Evolutionary conservation across 1,139 yeast species (phyloP), one percentile per base, ranked within the genome.

Genomic region (Lodderomyces pseudojiufengensis): DNA sequence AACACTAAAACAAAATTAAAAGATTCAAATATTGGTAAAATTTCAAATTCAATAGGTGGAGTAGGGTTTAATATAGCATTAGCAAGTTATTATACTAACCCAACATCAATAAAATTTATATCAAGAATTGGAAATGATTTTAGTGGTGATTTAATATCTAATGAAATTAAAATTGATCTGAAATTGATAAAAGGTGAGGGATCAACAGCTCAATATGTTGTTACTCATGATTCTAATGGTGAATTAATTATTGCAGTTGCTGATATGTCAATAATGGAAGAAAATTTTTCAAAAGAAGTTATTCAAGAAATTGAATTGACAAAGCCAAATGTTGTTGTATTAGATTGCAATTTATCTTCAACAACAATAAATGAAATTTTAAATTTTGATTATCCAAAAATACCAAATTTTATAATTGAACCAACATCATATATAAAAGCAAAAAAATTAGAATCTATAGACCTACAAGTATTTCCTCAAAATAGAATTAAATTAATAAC

Each of bases 31-130:
- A 92, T 94, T 0, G 92, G 94, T 0, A 52, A 49, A 1, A 69
- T 77, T 1, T 49, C 57, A 2, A 68, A 79, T 5, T 69, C 84
- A 0, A 55, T 85, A 8, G 96, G 96, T 0, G 96, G 96, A 0
- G 96, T 87, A 1, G 96, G 87, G 0, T 80, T 74, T 51, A 88
- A 87, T 50, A 78, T 86, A 12, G 78, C 85, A 0, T 52, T 75
- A 13, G 92, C 94, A 0, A 52, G 63, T 37, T 40, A 45, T 25
- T 63, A 61, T 38, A 49, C 56, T 5, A 47, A 51, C 4, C 45
- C 36, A 24, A 38, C 6, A 5, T 4, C 12, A 5, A 32, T 50
- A 3, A 65, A 77, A 22, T 64, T 87, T 6, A 64, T 86, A 0
- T 78, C 88, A 0, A 60, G 74, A 3, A 72, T 85, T 14, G 85